Conservation (phyloP, 495 filamentous ascomycete genomes). For the Penicillium arizonense region DNA sequence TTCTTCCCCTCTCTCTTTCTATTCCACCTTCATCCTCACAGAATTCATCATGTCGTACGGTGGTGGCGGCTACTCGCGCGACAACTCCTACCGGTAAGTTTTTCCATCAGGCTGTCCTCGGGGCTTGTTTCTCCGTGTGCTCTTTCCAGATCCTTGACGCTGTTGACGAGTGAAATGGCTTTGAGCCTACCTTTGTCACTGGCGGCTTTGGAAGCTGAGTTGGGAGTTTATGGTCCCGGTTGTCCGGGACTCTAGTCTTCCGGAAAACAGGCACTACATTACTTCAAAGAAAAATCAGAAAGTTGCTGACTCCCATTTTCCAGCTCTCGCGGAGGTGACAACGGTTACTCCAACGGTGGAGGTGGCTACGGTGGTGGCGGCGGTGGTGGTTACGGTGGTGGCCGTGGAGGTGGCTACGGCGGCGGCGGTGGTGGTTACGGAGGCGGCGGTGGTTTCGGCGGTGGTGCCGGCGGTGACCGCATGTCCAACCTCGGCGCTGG, state of each 20-base stretch:
- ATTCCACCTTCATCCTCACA: conserved; percentile 24
- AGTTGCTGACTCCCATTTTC: conserved; percentile 19
- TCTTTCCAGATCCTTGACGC: background rate
- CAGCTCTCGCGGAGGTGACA: conserved; percentile 43
- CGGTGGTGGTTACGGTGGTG: conserved; percentile 51
- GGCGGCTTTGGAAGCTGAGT: conserved; percentile 5
- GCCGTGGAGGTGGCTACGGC: conserved; percentile 48
- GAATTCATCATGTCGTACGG: conserved; percentile 67
- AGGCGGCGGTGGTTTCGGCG: conserved; percentile 46
- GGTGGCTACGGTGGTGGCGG: conserved; percentile 53
- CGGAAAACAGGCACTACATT: background rate
- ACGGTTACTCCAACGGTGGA: conserved; percentile 48
- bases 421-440: conserved; percentile 48
- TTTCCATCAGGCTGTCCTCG: background rate
- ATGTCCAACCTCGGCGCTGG: conserved; percentile 89
- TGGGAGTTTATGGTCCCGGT: background rate
- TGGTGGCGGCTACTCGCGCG: conserved; percentile 61
- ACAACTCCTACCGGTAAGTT: conserved; percentile 46
- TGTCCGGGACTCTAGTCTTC: no score
- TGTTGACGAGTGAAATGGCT: background rate
- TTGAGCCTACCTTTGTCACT: background rate
- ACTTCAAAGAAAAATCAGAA: background rate
- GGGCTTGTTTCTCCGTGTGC: background rate
- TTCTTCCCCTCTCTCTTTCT: conserved; percentile 23
- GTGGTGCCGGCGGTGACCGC: conserved; percentile 74